A percentile compares a stretch with the other conserved stretches of the same genome.
phyloP scores from a whole-genome alignment of 257 asterid genomes.

The Solanum sitiens region DNA sequence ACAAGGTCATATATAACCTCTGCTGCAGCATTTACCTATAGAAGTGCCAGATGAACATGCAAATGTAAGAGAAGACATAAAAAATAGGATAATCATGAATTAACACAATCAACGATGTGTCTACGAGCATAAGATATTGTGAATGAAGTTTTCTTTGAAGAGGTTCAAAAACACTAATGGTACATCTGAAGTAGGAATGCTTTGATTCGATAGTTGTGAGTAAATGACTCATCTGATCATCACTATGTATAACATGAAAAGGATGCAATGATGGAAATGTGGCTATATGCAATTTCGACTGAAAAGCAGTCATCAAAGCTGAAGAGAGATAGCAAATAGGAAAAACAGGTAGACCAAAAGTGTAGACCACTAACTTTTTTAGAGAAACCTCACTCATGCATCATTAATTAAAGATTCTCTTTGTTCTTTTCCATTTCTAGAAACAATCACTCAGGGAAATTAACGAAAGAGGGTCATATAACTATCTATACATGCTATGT shows the following conservation, averaged over 20 bases:
- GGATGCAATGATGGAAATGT: background rate
- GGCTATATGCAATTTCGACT: background rate
- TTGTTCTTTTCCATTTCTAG: background rate
- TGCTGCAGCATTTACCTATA: slow-evolving; percentile 87
- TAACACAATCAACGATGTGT: background rate
- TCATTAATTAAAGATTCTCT: background rate
- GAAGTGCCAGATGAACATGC: background rate
- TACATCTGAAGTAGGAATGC: background rate
- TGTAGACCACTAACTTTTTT: background rate
- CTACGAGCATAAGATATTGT: background rate
- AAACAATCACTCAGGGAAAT: background rate
- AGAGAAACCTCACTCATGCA: background rate
- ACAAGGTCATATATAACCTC: slow-evolving; percentile 94
- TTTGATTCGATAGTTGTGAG: background rate
- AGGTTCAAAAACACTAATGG: background rate
- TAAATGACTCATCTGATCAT: background rate
- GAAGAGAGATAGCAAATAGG: background rate
- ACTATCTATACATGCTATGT: background rate
- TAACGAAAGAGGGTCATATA: background rate
- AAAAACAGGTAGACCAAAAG: background rate
- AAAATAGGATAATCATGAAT: background rate
- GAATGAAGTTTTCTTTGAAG: background rate
- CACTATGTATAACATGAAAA: background rate
- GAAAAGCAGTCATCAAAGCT: background rate
- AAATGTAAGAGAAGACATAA: background rate